Evolutionary conservation across 108 stramenopile genomes (phyloP), one percentile per base, ranked within the genome.

Genomic region (Halocafeteria seosinensis): DNA sequence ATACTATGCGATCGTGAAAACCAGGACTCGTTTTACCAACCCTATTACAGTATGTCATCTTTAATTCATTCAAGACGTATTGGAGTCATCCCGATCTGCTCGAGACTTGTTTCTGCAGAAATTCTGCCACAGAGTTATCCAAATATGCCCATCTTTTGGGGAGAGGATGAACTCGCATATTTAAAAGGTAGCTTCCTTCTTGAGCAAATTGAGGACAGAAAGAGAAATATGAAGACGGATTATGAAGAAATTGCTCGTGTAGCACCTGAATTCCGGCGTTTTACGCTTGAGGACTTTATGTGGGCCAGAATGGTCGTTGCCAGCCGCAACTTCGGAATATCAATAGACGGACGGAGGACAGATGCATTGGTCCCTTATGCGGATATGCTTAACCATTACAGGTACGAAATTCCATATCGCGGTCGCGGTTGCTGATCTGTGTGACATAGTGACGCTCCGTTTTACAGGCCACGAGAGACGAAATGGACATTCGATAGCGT

Each of bases 271-370:
- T 81, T 97, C 52, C 63, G 60, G 3, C 55, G 67, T 24, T 71
- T 91, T 33, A 82, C 84, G 21, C 42, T 47, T 17, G 17, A 47
- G 17, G 21, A 33, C 57, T 98, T 98, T 80, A 84, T 85, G 72
- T 94, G 93, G 97, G 94, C 92, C n/a, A 73, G 97, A 3, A 99
- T 94, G 89, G 88, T 88, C 53, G 97, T 99, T 13, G 95, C 94
- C 67, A 79, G 77, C 38, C 74, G 97, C 0, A 99, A 99, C 75
- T 99, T 99, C 80, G 97, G 94, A 0, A 68, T 99, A 55, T 74
- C 88, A 33, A 83, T 99, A 50, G 82, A 91, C 69, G 91, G 92
- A 27, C 75, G 89, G 57, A 78, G 91, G 26, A 95, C 94, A 3
- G 83, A 85, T 37, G 97, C 97, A 23, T 68, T 99, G 61, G 97